Percentiles rank a stretch among this genome's conserved stretches.
Evolutionary conservation across 2,329 filamentous ascomycete genomes (phyloP).

Genomic region (Cyclaneusma minus): DNA sequence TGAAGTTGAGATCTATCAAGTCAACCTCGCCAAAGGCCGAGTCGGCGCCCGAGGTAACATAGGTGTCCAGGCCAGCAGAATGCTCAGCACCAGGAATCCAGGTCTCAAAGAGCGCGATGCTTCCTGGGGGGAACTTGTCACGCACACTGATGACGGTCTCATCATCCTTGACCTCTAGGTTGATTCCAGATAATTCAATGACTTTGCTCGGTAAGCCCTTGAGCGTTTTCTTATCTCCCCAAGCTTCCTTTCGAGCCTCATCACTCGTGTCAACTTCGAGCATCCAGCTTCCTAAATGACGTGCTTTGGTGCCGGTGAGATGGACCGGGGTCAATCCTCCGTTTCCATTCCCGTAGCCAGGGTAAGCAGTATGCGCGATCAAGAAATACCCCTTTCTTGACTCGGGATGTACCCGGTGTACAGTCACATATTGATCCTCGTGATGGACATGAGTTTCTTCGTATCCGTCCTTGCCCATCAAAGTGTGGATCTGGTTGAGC

Average conservation of each 20-base stretch:
- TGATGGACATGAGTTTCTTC: slow-evolving; percentile 95
- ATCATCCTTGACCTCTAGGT: slow-evolving; percentile 53
- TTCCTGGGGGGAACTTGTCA: slow-evolving; percentile 78
- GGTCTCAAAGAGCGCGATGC: slow-evolving; percentile 89
- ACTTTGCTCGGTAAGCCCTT: slow-evolving; percentile 76
- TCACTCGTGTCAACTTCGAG: slow-evolving; percentile 73
- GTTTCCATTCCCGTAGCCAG: slow-evolving; percentile 74
- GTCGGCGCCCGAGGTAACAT: slow-evolving; percentile 67
- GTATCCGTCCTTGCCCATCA: slow-evolving; percentile 92
- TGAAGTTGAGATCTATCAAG: slow-evolving; percentile 76
- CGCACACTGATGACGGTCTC: slow-evolving; percentile 70
- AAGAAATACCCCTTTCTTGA: slow-evolving; percentile 89
- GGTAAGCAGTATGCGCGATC: slow-evolving; percentile 91
- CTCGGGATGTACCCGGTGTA: slow-evolving; percentile 85
- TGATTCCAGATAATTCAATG: slow-evolving; percentile 56
- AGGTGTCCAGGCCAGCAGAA: slow-evolving; percentile 67
- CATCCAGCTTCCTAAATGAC: slow-evolving; percentile 79
- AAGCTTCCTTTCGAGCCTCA: slow-evolving; percentile 47
- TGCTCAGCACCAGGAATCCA: slow-evolving; percentile 86
- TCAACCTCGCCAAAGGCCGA: slow-evolving; percentile 61
- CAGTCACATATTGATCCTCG: slow-evolving; percentile 88
- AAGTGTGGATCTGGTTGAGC: slow-evolving; percentile 82
- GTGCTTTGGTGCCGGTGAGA: slow-evolving; percentile 70
- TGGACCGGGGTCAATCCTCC: slow-evolving; percentile 66
- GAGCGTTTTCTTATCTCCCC: slow-evolving; percentile 55